These are phyloP conservation scores for Rosa lucieae DNA, from an alignment of 306 rosid genomes.

Conservation along the genomic window DNA sequence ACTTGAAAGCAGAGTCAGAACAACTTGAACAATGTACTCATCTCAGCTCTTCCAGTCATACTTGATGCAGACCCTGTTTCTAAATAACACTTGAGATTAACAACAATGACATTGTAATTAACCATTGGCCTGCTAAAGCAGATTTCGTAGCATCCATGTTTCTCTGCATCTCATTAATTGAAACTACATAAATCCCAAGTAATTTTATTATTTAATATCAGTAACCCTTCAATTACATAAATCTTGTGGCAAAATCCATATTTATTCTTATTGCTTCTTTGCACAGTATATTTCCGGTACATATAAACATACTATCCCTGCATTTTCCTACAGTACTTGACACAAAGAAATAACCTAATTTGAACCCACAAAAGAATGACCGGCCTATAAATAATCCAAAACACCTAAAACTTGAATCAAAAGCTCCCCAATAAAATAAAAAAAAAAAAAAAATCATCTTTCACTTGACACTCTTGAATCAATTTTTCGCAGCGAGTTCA, in stretches of 20 bases:
- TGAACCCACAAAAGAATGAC: constrained; percentile 5
- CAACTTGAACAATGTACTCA: background rate
- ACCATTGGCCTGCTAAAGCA: no score
- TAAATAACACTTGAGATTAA: no score
- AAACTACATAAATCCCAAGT: background rate
- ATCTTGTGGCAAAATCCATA: background rate
- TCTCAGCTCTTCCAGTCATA: background rate
- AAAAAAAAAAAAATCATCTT: background rate
- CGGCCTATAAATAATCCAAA: background rate
- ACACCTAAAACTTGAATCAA: background rate
- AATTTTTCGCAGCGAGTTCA: constrained; percentile 12
- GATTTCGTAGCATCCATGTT: no score
- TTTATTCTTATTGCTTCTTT: background rate
- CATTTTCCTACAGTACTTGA: background rate
- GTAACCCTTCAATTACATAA: background rate
- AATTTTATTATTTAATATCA: background rate
- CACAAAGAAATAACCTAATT: background rate
- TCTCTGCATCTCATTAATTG: background rate
- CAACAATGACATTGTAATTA: no score
- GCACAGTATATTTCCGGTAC: background rate
- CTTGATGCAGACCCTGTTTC: no score
- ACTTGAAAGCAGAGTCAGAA: background rate
- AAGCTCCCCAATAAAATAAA: background rate
- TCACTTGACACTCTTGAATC: constrained; percentile 12
- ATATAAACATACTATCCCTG: background rate